Evolutionary conservation across 2,329 filamentous ascomycete species (phyloP).

Genomic region (Colletotrichum horii): DNA sequence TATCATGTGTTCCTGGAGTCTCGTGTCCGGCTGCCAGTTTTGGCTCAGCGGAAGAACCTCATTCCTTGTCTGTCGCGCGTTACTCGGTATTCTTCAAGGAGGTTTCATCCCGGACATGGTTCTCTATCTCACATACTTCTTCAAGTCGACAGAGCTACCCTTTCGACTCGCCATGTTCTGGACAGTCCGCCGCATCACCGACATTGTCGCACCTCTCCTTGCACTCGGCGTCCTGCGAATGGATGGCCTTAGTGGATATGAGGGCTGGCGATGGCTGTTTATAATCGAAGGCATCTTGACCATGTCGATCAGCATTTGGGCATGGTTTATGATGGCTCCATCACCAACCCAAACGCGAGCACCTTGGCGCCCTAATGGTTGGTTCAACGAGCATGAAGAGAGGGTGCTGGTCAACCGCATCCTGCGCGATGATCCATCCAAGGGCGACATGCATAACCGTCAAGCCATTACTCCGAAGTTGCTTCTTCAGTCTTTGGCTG

Average conservation of each 20-base stretch:
- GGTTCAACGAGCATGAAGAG: constrained; percentile 63
- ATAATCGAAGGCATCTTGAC: constrained; percentile 24
- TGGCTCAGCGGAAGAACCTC: constrained; percentile 41
- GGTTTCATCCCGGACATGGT: constrained; percentile 44
- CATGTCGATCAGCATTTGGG: constrained; percentile 29
- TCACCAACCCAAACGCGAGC: constrained; percentile 44
- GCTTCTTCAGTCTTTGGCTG: constrained; percentile 52
- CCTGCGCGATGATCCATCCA: constrained; percentile 59
- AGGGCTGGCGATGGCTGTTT: constrained; percentile 29
- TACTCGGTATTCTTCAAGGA: constrained; percentile 48
- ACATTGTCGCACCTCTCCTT: constrained; percentile 30
- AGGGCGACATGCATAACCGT: constrained; percentile 60
- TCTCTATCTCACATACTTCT: constrained; percentile 31
- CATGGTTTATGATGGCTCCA: constrained; percentile 34
- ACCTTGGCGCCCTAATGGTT: constrained; percentile 55
- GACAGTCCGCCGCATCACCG: constrained; percentile 28
- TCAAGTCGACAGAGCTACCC: constrained; percentile 29
- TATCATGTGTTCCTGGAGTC: constrained; percentile 26
- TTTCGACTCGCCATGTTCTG: constrained; percentile 30
- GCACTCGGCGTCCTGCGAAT: constrained; percentile 32
- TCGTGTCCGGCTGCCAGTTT: constrained; percentile 22
- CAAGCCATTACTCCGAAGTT: constrained; percentile 50
- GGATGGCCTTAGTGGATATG: constrained; percentile 26
- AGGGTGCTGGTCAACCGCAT: constrained; percentile 63
- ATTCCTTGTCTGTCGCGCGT: constrained; percentile 41